Base-by-base conservation (phyloP, 2,329 filamentous ascomycete species). In the Juglanconis oblonga region DNA sequence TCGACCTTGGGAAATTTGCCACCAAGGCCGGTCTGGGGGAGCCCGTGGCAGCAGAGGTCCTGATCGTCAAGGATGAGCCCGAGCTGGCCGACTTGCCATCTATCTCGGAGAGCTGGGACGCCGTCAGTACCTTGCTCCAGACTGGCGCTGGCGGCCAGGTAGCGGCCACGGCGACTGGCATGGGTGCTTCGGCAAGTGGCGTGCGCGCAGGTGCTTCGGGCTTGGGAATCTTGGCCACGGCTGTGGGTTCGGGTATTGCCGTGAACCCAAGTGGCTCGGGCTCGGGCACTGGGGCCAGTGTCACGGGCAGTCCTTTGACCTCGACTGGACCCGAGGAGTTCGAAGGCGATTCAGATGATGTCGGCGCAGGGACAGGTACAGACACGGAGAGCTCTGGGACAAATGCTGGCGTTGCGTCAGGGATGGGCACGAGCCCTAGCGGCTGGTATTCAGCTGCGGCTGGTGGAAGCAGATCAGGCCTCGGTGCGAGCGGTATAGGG, bases 1-100 rank as follows among this genome's bases (percentile, higher is more conserved):
- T 62, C 42, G 61, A 62, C 51, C 10, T 61, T 31, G 52, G 57
- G 32, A 44, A 47, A 38, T 62, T 62, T 42, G 53, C 61, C 13
- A 53, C 3, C 54, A 58, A 59, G 45, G 55, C 61, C 5, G 51
- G 61, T 24, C 53, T 62, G 17, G 61, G 61, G 14, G 44, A 52
- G 31, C 53, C 61, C n/a, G 54, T 62, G 29, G 61, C 61, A 14
- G 50, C 57, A 7, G 57, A 62, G 57, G 44, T 61, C 4, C 32
- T 62, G 35, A 55, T 62, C 17, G 51, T 62, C 33, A 49, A 54
- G 52, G 57, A 59, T 32, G 24, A 61, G 29, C 53, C 54, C 32
- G 32, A 61, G 47, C 13, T 54, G 32, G 55, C 51, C 7, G 36
- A 40, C 14, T 50, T 58, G 6, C 35, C 45, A 6, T 32, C 36